Evolutionary conservation across 2,329 filamentous ascomycete species (phyloP).

Genomic region (Aspergillus sp.): DNA sequence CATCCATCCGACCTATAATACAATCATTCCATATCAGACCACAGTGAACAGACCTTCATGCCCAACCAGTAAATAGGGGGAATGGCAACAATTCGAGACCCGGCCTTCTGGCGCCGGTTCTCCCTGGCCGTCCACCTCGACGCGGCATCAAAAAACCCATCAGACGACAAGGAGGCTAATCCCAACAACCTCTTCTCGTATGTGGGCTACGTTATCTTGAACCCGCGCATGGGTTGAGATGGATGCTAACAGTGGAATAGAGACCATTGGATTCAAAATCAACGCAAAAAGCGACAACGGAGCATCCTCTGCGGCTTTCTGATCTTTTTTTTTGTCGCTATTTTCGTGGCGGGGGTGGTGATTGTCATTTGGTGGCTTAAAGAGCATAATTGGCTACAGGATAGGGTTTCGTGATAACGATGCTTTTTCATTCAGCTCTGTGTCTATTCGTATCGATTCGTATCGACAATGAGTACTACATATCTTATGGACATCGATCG

Average conservation of each 20-base stretch:
- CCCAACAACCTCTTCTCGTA: constrained; percentile 14
- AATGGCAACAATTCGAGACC: constrained; percentile 52
- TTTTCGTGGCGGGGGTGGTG: constrained; percentile 41
- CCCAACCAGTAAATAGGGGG: not conserved
- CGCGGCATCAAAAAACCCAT: constrained; percentile 37
- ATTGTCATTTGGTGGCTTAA: constrained; percentile 41
- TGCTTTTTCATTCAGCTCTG: constrained; percentile 1
- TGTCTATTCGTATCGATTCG: not conserved
- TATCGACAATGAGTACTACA: too few species aligned
- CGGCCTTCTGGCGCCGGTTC: constrained; percentile 58
- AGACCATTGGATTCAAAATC: constrained; percentile 50
- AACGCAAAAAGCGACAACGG: constrained; percentile 46
- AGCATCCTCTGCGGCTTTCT: constrained; percentile 41
- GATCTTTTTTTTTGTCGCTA: constrained; percentile 22
- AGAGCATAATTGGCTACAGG: constrained; percentile 29
- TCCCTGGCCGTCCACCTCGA: constrained; percentile 54
- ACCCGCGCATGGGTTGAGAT: not conserved
- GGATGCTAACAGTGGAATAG: constrained; percentile 28
- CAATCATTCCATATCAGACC: not conserved
- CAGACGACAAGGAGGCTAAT: constrained; percentile 15
- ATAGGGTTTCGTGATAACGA: constrained; percentile 1
- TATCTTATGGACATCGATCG: too few species aligned
- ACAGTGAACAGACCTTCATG: not conserved
- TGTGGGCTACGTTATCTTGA: not conserved
- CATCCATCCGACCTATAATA: not conserved